These are phyloP conservation scores for Hydrangea macrophylla DNA, from an alignment of 148 eudicot genomes.

Conservation along the genomic window DNA sequence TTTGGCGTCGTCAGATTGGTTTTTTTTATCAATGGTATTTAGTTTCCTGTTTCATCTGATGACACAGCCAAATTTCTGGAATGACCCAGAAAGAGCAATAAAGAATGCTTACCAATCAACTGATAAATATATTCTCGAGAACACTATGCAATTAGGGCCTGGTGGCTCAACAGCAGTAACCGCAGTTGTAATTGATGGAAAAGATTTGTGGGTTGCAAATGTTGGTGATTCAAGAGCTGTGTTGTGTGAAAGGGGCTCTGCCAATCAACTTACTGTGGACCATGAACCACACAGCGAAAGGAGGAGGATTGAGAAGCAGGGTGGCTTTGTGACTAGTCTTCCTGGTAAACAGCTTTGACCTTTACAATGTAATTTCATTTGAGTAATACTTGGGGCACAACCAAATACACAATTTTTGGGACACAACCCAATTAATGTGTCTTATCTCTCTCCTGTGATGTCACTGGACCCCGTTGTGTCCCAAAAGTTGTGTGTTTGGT, in stretches of 20 bases:
- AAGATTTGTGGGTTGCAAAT: constrained; percentile 41
- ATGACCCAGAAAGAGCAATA: constrained; percentile 29
- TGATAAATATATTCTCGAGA: constrained; percentile 29
- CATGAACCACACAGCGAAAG: constrained; percentile 40
- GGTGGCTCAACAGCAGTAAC: constrained; percentile 52
- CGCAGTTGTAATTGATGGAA: constrained; percentile 38
- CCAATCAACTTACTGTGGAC: constrained; percentile 37
- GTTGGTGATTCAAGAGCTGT: constrained; percentile 45
- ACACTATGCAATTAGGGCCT: constrained; percentile 32
- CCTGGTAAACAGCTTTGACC: constrained; percentile 28
- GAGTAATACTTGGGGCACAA: too few species aligned
- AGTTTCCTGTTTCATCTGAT: background rate
- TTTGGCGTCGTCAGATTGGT: background rate
- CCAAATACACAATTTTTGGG: too few species aligned
- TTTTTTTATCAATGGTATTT: background rate
- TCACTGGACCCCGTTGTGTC: too few species aligned
- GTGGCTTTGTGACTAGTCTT: constrained; percentile 38
- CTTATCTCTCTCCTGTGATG: too few species aligned
- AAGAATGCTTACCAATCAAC: constrained; percentile 31
- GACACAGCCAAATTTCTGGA: constrained; percentile 36
- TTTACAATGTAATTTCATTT: background rate
- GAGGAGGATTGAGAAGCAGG: constrained; percentile 35
- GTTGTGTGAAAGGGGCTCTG: constrained; percentile 27
- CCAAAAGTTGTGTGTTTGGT: too few species aligned
- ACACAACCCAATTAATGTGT: too few species aligned